Percentiles rank a stretch among this genome's conserved stretches.
Evolutionary conservation across 2,329 filamentous ascomycete species (phyloP).

Genomic region (Epichloe festucae): DNA sequence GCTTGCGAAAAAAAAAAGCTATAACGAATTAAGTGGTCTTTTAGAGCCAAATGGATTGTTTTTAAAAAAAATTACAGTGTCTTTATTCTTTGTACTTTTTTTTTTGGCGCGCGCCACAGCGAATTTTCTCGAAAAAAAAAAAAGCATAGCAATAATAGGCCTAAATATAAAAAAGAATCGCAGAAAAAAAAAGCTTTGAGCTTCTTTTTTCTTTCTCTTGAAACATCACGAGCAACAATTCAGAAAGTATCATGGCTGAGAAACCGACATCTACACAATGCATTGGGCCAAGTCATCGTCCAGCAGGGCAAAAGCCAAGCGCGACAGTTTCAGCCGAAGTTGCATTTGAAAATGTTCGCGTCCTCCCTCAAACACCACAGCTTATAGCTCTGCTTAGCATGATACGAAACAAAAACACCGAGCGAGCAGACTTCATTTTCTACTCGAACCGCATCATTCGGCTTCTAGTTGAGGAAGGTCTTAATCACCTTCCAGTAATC

Average conservation of each 20-base stretch:
- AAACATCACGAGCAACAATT: too few species aligned
- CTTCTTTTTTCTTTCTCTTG: too few species aligned
- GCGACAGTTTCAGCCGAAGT: conserved; percentile 82
- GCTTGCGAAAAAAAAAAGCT: too few species aligned
- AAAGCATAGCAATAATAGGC: too few species aligned
- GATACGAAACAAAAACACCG: conserved; percentile 83
- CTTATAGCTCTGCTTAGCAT: conserved; percentile 88
- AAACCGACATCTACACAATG: conserved; percentile 36
- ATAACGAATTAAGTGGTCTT: too few species aligned
- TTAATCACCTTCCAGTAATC: conserved; percentile 90
- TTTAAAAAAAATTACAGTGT: too few species aligned
- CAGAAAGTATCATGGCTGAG: conserved; percentile 1
- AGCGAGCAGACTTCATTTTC: conserved; percentile 95
- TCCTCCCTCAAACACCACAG: conserved; percentile 88
- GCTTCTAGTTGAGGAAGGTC: conserved; percentile 86
- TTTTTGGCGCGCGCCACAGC: too few species aligned
- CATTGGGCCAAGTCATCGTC: conserved; percentile 69
- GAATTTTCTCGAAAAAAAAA: too few species aligned
- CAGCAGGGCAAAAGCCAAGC: conserved; percentile 64
- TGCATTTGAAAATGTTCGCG: conserved; percentile 73
- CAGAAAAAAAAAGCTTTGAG: too few species aligned
- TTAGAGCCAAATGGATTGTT: too few species aligned
- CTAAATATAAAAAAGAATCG: too few species aligned
- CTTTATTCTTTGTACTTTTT: too few species aligned
- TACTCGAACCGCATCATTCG: conserved; percentile 98